Evolutionary conservation across 2,329 filamentous ascomycete species (phyloP).

Genomic region (Diaporthe aspalathi): DNA sequence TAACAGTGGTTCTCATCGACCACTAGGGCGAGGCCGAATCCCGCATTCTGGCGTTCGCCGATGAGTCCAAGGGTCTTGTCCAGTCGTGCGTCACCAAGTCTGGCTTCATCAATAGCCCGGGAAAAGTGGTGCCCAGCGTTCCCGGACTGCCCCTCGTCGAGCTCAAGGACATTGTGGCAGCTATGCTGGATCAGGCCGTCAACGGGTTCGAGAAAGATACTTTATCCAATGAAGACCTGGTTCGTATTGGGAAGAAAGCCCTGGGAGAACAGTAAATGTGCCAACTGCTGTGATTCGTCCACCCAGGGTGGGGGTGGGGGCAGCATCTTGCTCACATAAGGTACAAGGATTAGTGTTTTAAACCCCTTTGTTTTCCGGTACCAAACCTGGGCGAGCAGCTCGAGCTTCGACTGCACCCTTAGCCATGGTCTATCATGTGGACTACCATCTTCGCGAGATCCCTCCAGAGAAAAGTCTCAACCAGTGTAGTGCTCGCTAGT

Average conservation of each 20-base stretch:
- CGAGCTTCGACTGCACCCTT: background rate
- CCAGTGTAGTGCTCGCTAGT: too few relatives aligned
- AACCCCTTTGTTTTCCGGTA: background rate
- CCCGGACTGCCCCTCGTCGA: constrained; percentile 27
- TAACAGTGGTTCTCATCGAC: background rate
- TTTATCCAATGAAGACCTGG: constrained; percentile 56
- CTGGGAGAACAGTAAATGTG: background rate
- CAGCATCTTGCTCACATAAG: background rate
- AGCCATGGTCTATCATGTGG: background rate
- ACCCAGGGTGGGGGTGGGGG: background rate
- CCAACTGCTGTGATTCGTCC: background rate
- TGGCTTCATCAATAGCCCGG: constrained; percentile 54
- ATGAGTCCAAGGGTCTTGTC: constrained; percentile 50
- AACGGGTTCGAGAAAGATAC: constrained; percentile 61
- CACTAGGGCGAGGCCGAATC: constrained; percentile 60
- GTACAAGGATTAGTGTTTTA: background rate
- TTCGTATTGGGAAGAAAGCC: constrained; percentile 48
- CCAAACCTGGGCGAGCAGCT: background rate
- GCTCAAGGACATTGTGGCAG: constrained; percentile 48
- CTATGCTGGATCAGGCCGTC: constrained; percentile 57
- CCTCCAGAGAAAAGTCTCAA: too few relatives aligned
- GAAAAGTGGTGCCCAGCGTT: constrained; percentile 29
- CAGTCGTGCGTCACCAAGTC: constrained; percentile 55
- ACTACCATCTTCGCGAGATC: background rate
- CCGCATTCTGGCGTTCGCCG: constrained; percentile 54